A percentile compares a stretch with the other conserved stretches of the same genome.
phyloP scores from a whole-genome alignment of 768 basidiomycete species.

The Megacollybia marginata region DNA sequence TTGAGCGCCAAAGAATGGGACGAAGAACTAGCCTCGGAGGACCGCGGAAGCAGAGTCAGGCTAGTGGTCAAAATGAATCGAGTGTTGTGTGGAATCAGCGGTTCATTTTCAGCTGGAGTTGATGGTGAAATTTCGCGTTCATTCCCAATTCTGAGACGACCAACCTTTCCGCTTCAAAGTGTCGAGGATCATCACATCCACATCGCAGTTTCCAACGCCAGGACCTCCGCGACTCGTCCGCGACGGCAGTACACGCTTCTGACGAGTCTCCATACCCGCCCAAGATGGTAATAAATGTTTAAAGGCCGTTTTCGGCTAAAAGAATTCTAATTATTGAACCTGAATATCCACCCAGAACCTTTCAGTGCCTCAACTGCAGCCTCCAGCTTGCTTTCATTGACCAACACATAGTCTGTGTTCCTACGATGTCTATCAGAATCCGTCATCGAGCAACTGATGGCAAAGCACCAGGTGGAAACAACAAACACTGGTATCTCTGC shows the following conservation, averaged over 20 bases:
- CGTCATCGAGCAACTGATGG: not conserved
- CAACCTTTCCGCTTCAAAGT: conserved; percentile 70
- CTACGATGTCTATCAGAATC: conserved; percentile 21
- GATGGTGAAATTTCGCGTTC: conserved; percentile 9
- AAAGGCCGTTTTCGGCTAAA: not conserved
- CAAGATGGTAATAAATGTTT: not conserved
- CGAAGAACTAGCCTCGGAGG: conserved; percentile 23
- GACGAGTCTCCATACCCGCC: conserved; percentile 34
- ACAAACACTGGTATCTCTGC: conserved; percentile 51
- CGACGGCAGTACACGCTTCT: conserved; percentile 77
- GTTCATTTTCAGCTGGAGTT: conserved; percentile 57
- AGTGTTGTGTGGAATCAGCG: conserved; percentile 60
- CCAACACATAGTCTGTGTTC: conserved; percentile 62
- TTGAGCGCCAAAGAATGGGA: conserved; percentile 37
- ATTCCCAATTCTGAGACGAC: conserved; percentile 17
- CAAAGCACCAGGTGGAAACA: conserved; percentile 53
- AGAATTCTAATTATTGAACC: not conserved
- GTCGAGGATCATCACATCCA: conserved; percentile 80
- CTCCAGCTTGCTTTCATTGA: conserved; percentile 35
- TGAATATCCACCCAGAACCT: conserved; percentile 47
- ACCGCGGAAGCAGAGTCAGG: conserved; percentile 38
- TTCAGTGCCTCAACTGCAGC: conserved; percentile 35
- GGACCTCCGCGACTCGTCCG: conserved; percentile 76
- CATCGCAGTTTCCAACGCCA: conserved; percentile 71
- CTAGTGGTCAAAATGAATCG: conserved; percentile 72